Conservation (phyloP, 1,284 basidiomycete genomes). For the Boletus chippewaensis region DNA sequence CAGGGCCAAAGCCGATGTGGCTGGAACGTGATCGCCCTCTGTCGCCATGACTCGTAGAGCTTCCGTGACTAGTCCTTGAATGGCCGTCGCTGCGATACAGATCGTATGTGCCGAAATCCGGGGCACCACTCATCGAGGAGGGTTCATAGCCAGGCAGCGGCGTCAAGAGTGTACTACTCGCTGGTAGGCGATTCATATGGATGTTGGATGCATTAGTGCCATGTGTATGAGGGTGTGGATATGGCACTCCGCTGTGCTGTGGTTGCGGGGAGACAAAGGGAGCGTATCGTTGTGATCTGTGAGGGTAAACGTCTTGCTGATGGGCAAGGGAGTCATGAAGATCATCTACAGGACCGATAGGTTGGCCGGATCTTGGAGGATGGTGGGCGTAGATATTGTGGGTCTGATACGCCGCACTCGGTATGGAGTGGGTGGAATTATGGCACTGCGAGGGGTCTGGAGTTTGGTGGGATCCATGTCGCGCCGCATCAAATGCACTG, state of each 20-base stretch:
- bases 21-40: constrained; percentile 22
- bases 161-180: constrained; percentile 46
- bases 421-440: constrained; percentile 19
- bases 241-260: constrained; percentile 15
- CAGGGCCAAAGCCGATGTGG: constrained; percentile 13
- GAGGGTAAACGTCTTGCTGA: constrained; percentile 20
- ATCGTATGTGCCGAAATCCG: constrained; percentile 15
- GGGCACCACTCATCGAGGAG: constrained; percentile 12
- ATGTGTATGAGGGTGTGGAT: constrained; percentile 17
- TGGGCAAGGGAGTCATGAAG: constrained; percentile 17
- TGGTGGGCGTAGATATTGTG: constrained; percentile 19
- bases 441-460: constrained; percentile 19
- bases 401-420: constrained; percentile 17
- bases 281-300: constrained; percentile 27
- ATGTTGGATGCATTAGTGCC: constrained; percentile 13
- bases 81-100: constrained; percentile 18
- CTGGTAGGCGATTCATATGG: constrained; percentile 32
- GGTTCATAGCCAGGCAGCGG: constrained; percentile 42
- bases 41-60: constrained; percentile 19
- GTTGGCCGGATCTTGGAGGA: constrained; percentile 13
- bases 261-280: constrained; percentile 18
- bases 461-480: constrained; percentile 17
- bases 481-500: constrained; percentile 16
- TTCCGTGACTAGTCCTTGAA: constrained; percentile 20
- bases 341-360: constrained; percentile 14